Base-by-base conservation (phyloP, 176 grass and related monocot species). In the Oryza nivara region DNA sequence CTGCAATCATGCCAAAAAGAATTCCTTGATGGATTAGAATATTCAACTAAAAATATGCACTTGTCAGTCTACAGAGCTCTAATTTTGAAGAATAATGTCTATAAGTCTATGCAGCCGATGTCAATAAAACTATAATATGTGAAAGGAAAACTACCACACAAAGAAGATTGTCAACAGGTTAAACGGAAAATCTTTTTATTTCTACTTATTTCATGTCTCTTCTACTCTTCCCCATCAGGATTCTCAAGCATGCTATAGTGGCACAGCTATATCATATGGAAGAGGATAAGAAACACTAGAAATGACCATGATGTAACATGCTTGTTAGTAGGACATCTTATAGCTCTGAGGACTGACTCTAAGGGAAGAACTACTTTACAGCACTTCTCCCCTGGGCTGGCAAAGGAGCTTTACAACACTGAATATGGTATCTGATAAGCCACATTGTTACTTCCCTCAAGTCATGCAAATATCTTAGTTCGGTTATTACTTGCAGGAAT, bases 1-100 rank as follows among this genome's bases (percentile, higher is more conserved):
- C 93, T 98, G 82, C 67, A 82, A 74, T 46, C 58, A 73, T 45
- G 20, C 14, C 86, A 56, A 82, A 69, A 58, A 34, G 4, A 44
- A 79, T 38, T 83, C 77, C 32, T 86, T 68, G 79, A 40, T 61
- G 67, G 9, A 78, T 83, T 35, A 4, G 11, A 75, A 87, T 70
- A 60, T 72, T 51, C 60, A 68, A 11, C 16, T 61, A 61, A 61
- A n/a, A 58, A 61, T 22, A 61, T 61, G 19, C 19, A 22, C 58
- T 4, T 23, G 2, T 22, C 7, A 63, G 9, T 63, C 0, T 63
- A 23, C 20, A 63, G 17, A 23, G 23, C 17, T 22, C 58, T n/a
- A 63, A 4, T 10, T 60, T 52, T 17, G 16, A 56, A 56, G 16
- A 56, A 56, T 6, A 56, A 56, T 56, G 16, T 19, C 51, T 19